Base-by-base conservation (phyloP, 352 stramenopile genomes). In the Phytophthora aleatoria region DNA sequence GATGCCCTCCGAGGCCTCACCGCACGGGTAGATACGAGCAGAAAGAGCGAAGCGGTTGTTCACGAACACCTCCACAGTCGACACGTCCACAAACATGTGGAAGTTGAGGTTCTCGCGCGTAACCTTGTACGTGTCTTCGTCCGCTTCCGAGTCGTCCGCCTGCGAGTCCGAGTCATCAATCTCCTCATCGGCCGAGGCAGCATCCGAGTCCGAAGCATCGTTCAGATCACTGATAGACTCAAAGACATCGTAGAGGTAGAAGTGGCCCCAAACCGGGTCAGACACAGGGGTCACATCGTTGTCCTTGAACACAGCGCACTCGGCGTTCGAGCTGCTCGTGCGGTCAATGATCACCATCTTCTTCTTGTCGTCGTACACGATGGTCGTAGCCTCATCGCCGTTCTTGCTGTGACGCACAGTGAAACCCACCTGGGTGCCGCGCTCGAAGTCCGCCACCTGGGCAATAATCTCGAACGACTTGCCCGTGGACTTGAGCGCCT, bases 41-140 rank as follows among this genome's bases (percentile, higher is more conserved):
- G 81, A 90, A 27, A 90, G 69, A n/a, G 77, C 53, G 50, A 90
- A 88, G 60, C 81, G 79, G 63, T 71, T 77, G 71, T 90, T 90
- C 58, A 90, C 77, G 39, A 90, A 89, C 60, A 90, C 81, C 50
- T 90, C 81, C 16, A 87, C 69, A 36, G 72, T 79, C 20, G 81
- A 88, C 42, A 90, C 81, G 61, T 90, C 81, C 36, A 88, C 81
- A 57, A 85, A 90, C 44, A 90, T 57, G 63, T 73, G 76, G 67
- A 90, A 87, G 28, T 49, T 73, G 39, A 90, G 63, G 49, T 64
- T 79, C 64, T 90, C 81, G 20, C 72, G 73, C 27, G 53, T 59
- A 13, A 71, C 57, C 45, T 74, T 59, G 56, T 76, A 90, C 49
- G 67, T 42, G 36, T 69, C 58, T 5, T 31, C 62, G 50, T 71